These are phyloP conservation scores for Coprinellus aureogranulatus DNA, from an alignment of 768 basidiomycete species.

Conservation along the genomic window DNA sequence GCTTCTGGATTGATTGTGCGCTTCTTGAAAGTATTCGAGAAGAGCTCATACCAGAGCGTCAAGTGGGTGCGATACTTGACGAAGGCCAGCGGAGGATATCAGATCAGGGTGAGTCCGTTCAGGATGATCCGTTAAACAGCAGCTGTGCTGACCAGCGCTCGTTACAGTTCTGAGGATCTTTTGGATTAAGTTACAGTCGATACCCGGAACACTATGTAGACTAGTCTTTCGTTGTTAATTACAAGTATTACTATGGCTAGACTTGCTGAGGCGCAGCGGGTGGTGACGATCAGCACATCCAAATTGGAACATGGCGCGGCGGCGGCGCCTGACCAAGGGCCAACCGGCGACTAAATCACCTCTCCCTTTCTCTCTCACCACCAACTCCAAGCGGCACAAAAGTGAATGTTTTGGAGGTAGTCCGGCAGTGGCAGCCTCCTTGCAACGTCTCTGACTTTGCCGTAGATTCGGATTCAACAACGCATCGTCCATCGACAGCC, in stretches of 20 bases:
- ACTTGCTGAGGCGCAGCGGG: too few relatives aligned
- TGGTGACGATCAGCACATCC: too few relatives aligned
- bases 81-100: conserved; percentile 90
- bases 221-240: too few relatives aligned
- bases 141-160: too few relatives aligned
- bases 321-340: too few relatives aligned
- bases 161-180: too few relatives aligned
- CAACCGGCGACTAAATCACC: conserved; percentile 11
- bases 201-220: too few relatives aligned
- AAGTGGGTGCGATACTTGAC: conserved; percentile 97
- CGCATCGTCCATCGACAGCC: conserved; percentile 83
- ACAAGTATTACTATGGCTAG: too few relatives aligned
- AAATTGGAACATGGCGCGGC: neutral
- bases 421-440: conserved; percentile 30
- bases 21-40: conserved; percentile 98
- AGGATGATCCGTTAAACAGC: too few relatives aligned
- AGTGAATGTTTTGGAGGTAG: conserved; percentile 56
- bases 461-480: conserved; percentile 87
- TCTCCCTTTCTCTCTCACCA: conserved; percentile 12
- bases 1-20: conserved; percentile 93
- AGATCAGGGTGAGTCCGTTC: conserved; percentile 90
- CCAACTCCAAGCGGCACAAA: conserved; percentile 19
- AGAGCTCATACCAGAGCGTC: conserved; percentile 88
- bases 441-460: conserved; percentile 25
- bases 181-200: too few relatives aligned